phyloP scores from a whole-genome alignment of 768 basidiomycete species.

The Asterophora parasitica region DNA sequence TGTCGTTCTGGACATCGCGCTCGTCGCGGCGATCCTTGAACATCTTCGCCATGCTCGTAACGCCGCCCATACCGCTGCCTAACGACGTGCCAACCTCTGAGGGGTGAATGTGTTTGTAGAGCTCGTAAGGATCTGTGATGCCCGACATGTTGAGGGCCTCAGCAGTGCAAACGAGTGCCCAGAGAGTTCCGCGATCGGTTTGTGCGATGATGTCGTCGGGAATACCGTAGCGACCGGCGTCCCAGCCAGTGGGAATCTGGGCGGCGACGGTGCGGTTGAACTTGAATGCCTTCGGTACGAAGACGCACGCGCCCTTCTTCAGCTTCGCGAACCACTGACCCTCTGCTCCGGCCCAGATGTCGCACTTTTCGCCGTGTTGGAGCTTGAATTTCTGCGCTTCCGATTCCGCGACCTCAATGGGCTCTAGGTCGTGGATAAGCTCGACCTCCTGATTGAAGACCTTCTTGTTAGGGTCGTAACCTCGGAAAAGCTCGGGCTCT shows the following conservation, averaged over 20 bases:
- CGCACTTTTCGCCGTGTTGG: slow-evolving; percentile 95
- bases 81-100: slow-evolving; percentile 92
- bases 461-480: slow-evolving; percentile 97
- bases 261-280: slow-evolving; percentile 95
- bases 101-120: slow-evolving; percentile 96
- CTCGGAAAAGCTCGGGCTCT: slow-evolving; percentile 98
- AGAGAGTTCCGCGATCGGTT: slow-evolving; percentile 87
- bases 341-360: slow-evolving; percentile 87
- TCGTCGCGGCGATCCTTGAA: slow-evolving; percentile 99
- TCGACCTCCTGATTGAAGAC: slow-evolving; percentile 96
- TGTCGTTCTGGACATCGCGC: slow-evolving; percentile 97
- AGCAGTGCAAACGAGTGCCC: slow-evolving; percentile 91
- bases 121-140: slow-evolving; percentile 95
- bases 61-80: slow-evolving; percentile 98
- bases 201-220: slow-evolving; percentile 95
- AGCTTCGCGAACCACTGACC: slow-evolving; percentile 98
- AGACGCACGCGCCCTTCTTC: slow-evolving; percentile 94
- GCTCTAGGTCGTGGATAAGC: slow-evolving; percentile 93
- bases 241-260: slow-evolving; percentile 96
- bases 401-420: slow-evolving; percentile 85
- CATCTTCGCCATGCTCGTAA: slow-evolving; percentile 88
- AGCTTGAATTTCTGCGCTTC: slow-evolving; percentile 96
- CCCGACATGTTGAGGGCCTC: slow-evolving; percentile 97
- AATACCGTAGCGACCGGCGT: slow-evolving; percentile 94
- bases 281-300: slow-evolving; percentile 91